A percentile compares a stretch with the other conserved stretches of the same genome.
Conservation (phyloP, 1,284 basidiomycete genomes). For the Ustilago curta region DNA sequence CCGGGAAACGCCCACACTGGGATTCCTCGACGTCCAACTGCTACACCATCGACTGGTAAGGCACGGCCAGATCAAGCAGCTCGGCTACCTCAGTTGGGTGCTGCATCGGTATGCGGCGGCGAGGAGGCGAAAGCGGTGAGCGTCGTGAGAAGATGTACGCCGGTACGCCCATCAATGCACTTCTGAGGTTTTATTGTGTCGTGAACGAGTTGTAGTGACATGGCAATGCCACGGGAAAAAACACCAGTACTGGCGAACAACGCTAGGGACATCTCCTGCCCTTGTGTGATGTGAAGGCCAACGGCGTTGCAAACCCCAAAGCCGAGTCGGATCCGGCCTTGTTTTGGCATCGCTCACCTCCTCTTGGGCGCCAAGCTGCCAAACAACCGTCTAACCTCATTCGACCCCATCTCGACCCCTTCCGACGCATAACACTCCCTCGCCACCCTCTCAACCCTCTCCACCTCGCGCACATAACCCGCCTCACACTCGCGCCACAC, state of each 20-base stretch:
- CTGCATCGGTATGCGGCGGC: constrained; percentile 26
- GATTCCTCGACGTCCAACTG: constrained; percentile 55
- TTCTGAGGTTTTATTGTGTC: too few species aligned
- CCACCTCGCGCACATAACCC: constrained; percentile 44
- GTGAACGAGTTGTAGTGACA: too few species aligned
- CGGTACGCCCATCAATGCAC: too few species aligned
- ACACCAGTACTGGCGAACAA: too few species aligned
- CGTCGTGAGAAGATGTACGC: too few species aligned
- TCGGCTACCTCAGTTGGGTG: constrained; percentile 36
- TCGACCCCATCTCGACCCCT: constrained; percentile 24
- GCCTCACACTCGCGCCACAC: constrained; percentile 57
- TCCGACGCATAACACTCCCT: constrained; percentile 48
- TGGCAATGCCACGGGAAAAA: too few species aligned
- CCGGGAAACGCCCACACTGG: too few species aligned
- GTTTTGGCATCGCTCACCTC: too few species aligned
- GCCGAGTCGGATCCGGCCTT: too few species aligned
- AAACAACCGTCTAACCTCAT: constrained; percentile 45
- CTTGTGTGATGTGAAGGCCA: too few species aligned
- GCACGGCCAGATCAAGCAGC: constrained; percentile 18
- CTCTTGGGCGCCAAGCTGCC: constrained; percentile 20
- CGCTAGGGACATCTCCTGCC: too few species aligned
- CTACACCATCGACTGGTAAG: constrained; percentile 59
- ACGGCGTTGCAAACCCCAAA: too few species aligned
- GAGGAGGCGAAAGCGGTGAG: neutral
- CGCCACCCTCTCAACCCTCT: constrained; percentile 35